Percentiles rank a stretch among this genome's conserved stretches.
phyloP scores from a whole-genome alignment of 148 eudicot species.

The Arbutus unedo region DNA sequence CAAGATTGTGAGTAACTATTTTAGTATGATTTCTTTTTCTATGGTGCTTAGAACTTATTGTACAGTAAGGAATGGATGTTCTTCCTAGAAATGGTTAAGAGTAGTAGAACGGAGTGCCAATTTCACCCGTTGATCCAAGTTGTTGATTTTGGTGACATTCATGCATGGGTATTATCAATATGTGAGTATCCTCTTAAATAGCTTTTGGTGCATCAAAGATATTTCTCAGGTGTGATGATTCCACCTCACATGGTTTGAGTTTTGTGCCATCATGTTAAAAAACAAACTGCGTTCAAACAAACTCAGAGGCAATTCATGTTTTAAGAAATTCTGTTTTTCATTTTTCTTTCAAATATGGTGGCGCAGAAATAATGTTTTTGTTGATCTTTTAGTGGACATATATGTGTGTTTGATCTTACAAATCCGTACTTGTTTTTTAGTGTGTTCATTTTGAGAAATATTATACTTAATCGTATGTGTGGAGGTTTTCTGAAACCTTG shows the following conservation, averaged over 20 bases:
- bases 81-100: neutral
- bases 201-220: conserved; percentile 2
- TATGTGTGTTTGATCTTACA: neutral
- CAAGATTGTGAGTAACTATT: conserved; percentile 51
- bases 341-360: neutral
- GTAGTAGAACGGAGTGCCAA: neutral
- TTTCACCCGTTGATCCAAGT: neutral
- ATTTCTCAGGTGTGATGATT: neutral
- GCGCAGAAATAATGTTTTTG: neutral
- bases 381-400: conserved; percentile 1
- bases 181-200: neutral
- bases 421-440: neutral
- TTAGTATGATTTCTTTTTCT: neutral
- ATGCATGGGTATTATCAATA: neutral
- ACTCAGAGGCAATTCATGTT: neutral
- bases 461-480: neutral
- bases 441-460: neutral
- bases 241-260: neutral
- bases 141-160: neutral
- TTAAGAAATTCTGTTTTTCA: neutral
- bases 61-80: conserved; percentile 2
- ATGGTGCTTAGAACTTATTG: neutral
- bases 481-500: neutral
- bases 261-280: neutral
- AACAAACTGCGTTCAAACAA: neutral